Conservation (phyloP, 768 basidiomycete species). For the Trametopsis cervina region DNA sequence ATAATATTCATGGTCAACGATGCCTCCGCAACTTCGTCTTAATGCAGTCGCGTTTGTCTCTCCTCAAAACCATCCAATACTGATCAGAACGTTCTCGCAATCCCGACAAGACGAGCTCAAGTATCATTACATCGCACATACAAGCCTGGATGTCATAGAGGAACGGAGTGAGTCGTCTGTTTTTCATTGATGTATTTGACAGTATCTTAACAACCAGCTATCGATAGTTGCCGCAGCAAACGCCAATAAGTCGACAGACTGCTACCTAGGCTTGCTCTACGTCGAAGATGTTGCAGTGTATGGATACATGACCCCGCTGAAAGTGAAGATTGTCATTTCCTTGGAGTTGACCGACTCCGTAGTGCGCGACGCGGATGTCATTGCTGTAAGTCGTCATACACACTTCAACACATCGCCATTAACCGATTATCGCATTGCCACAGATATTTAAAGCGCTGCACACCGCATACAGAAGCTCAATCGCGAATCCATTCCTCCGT, state of each 20-base stretch:
- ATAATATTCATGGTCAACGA: too few relatives aligned
- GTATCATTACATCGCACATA: conserved; percentile 90
- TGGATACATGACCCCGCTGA: conserved; percentile 84
- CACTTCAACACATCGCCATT: conserved; percentile 1
- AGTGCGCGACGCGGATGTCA: conserved; percentile 73
- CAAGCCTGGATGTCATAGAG: conserved; percentile 84
- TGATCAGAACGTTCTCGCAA: conserved; percentile 66
- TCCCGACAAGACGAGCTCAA: conserved; percentile 59
- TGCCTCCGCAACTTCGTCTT: conserved; percentile 64
- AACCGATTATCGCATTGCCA: background rate
- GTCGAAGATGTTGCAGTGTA: conserved; percentile 92
- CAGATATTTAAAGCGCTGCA: conserved; percentile 88
- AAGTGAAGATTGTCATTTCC: conserved; percentile 80
- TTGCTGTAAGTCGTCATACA: conserved; percentile 43
- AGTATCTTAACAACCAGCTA: background rate
- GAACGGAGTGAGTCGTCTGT: conserved; percentile 63
- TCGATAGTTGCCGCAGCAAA: conserved; percentile 31
- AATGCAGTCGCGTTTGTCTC: conserved; percentile 86
- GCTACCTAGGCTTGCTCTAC: conserved; percentile 81
- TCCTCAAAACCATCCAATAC: conserved; percentile 73
- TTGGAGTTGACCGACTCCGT: conserved; percentile 76
- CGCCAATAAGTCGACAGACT: conserved; percentile 55
- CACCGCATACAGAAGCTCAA: conserved; percentile 76
- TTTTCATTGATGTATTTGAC: conserved; percentile 6
- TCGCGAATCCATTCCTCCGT: conserved; percentile 82